Conservation (phyloP, 2,329 filamentous ascomycete species). For the Fusarium mangiferae region DNA sequence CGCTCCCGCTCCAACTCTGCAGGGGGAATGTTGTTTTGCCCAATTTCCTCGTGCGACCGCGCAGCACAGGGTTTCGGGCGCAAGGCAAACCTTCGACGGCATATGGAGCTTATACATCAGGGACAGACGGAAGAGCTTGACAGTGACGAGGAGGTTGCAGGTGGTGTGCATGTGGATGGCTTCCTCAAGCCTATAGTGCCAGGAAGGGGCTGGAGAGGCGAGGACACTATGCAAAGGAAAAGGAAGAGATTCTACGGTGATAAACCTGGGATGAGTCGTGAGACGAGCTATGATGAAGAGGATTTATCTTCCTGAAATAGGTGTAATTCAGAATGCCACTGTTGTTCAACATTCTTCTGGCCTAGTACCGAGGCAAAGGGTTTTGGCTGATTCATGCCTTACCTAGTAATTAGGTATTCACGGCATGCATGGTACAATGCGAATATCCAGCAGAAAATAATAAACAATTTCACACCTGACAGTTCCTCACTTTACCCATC, state of each 20-base stretch:
- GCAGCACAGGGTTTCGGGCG: conserved; percentile 51
- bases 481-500: not conserved
- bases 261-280: conserved; percentile 15
- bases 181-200: conserved; percentile 68
- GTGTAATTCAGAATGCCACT: not conserved
- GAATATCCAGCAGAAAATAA: not conserved
- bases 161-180: conserved; percentile 74
- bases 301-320: conserved; percentile 10
- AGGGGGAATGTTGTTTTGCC: conserved; percentile 50
- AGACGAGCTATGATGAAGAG: conserved; percentile 22
- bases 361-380: not conserved
- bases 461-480: not conserved
- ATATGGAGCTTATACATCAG: conserved; percentile 53
- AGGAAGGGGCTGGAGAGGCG: conserved; percentile 59
- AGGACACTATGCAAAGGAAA: conserved; percentile 46
- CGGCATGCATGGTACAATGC: not conserved
- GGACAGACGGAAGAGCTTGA: conserved; percentile 50
- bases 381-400: not conserved
- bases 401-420: too few species aligned
- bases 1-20: conserved; percentile 47
- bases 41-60: conserved; percentile 51
- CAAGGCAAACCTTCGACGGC: conserved; percentile 51
- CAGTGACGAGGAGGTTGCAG: conserved; percentile 65
- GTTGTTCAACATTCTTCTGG: not conserved
- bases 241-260: conserved; percentile 44